These are phyloP conservation scores for Musa schizocarpa DNA, from an alignment of 176 grass and related monocot genomes.

Conservation along the genomic window DNA sequence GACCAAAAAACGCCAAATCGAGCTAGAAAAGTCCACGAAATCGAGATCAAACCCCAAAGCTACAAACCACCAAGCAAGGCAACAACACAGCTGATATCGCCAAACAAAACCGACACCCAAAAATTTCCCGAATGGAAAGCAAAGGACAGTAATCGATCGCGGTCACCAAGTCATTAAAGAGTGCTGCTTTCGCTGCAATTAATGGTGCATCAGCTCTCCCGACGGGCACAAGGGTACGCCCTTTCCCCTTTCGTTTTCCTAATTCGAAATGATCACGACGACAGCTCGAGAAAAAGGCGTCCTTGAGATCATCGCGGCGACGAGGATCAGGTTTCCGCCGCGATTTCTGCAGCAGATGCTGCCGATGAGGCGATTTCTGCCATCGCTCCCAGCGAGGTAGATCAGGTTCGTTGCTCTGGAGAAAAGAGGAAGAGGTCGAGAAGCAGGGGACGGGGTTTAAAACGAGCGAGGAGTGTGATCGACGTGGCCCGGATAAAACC, in stretches of 20 bases:
- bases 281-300: neutral
- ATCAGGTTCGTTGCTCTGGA: too few relatives aligned
- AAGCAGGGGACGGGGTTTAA: neutral
- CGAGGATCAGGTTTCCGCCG: neutral
- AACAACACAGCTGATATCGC: neutral
- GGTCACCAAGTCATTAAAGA: neutral
- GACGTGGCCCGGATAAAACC: neutral
- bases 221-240: neutral
- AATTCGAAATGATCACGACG: conserved; percentile 1
- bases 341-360: neutral
- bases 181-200: neutral
- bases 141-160: neutral
- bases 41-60: neutral
- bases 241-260: neutral
- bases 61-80: neutral
- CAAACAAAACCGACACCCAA: neutral
- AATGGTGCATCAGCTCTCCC: neutral
- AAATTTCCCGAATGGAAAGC: neutral
- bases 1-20: neutral
- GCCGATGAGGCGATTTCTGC: neutral
- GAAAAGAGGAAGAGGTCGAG: neutral
- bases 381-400: neutral
- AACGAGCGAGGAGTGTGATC: neutral
- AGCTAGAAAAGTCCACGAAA: neutral
- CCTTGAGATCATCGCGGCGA: neutral